phyloP scores from a whole-genome alignment of 306 rosid genomes.

The Pyrus pyrifolia region DNA sequence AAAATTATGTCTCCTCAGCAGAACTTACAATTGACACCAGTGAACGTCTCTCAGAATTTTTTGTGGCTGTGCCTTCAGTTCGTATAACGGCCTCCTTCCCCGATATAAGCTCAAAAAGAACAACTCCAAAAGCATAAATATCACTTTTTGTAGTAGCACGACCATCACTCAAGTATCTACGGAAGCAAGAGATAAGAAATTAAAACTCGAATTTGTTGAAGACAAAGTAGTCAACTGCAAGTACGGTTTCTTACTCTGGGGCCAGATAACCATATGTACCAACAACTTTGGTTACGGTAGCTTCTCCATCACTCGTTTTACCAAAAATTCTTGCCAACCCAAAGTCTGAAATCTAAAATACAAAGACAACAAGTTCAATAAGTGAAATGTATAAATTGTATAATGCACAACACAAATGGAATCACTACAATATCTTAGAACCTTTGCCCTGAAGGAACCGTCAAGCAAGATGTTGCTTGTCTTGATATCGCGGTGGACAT shows the following conservation, averaged over 20 bases:
- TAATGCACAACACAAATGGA: constrained; percentile 4
- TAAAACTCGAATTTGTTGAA: constrained; percentile 1
- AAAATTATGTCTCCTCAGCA: neutral
- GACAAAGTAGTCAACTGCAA: neutral
- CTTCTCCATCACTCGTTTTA: constrained; percentile 70
- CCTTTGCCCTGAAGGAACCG: constrained; percentile 86
- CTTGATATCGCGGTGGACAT: constrained; percentile 96
- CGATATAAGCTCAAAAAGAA: constrained; percentile 79
- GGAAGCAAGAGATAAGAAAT: neutral
- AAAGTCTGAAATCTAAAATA: constrained; percentile 82
- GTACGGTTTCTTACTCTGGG: constrained; percentile 67
- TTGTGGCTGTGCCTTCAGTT: constrained; percentile 55
- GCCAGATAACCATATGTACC: constrained; percentile 98
- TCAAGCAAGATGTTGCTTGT: constrained; percentile 96
- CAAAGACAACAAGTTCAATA: neutral
- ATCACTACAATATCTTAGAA: constrained; percentile 12
- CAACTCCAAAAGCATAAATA: constrained; percentile 91
- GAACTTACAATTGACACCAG: constrained; percentile 83
- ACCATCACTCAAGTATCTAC: constrained; percentile 89
- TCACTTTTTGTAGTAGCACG: constrained; percentile 88
- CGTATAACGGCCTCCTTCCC: constrained; percentile 87
- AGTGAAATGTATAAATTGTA: constrained; percentile 11
- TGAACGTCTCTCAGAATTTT: constrained; percentile 84
- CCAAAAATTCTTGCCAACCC: constrained; percentile 95
- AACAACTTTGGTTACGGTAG: constrained; percentile 77